Evolutionary conservation across 2,329 filamentous ascomycete genomes (phyloP).

Genomic region (Cordyceps cicadae): DNA sequence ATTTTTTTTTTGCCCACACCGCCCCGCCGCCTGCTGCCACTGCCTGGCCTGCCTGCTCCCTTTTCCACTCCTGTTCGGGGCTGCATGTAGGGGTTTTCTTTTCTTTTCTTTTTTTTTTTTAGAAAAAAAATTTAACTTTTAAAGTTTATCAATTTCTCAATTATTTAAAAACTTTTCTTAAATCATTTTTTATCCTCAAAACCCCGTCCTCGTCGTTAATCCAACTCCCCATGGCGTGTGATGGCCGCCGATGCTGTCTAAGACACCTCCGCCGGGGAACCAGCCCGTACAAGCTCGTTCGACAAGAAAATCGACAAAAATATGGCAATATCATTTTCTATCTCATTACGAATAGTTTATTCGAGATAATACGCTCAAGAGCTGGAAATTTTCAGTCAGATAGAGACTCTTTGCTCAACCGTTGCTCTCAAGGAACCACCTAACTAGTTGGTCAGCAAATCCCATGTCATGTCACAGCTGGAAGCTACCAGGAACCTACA

Average conservation of each 20-base stretch:
- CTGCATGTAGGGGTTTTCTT: not conserved
- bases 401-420: not conserved
- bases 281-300: not conserved
- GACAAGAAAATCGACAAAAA: not conserved
- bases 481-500: no score
- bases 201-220: not conserved
- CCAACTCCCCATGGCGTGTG: not conserved
- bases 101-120: not conserved
- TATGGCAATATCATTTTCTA: not conserved
- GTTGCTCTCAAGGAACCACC: not conserved
- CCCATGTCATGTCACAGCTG: no score
- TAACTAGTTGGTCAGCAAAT: not conserved
- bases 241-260: conserved; percentile 5
- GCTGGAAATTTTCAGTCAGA: no score
- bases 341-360: no score
- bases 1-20: not conserved
- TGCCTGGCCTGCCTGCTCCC: not conserved
- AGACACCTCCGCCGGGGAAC: conserved; percentile 6
- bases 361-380: not conserved
- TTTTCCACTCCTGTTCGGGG: not conserved
- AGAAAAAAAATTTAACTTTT: not conserved
- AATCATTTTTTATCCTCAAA: not conserved
- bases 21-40: not conserved
- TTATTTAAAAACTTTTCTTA: conserved; percentile 2
- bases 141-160: not conserved